Percentiles rank a stretch among this genome's conserved stretches.
phyloP scores from a whole-genome alignment of 371 early-diverging fungal species.

The Apophysomyces variabilis region DNA sequence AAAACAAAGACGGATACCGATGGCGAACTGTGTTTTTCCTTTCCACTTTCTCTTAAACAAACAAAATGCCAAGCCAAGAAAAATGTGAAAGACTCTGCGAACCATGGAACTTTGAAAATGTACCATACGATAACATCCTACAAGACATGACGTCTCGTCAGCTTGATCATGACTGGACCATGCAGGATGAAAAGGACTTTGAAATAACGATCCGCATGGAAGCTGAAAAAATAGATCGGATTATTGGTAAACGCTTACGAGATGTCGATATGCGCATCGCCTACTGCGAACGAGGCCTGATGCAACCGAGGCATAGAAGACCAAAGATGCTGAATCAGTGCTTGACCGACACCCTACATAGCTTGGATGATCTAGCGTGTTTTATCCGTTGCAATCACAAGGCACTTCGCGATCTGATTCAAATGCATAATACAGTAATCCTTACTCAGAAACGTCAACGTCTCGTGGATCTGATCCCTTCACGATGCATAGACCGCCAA shows the following conservation, averaged over 20 bases:
- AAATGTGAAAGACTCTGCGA: conserved; percentile 71
- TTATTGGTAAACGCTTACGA: conserved; percentile 71
- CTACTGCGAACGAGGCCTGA: conserved; percentile 63
- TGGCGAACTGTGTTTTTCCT: conserved; percentile 1
- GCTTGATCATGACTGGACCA: conserved; percentile 51
- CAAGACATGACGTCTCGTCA: conserved; percentile 66
- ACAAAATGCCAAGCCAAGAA: conserved; percentile 87
- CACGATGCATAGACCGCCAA: conserved; percentile 42
- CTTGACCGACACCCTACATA: conserved; percentile 78
- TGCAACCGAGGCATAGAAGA: conserved; percentile 30
- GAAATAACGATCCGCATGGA: conserved; percentile 82
- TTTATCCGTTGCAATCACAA: conserved; percentile 95
- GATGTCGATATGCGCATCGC: conserved; percentile 87
- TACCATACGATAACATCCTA: conserved; percentile 83
- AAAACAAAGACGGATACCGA: neutral
- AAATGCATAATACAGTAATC: conserved; percentile 79
- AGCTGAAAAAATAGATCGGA: conserved; percentile 77
- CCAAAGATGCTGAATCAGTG: conserved; percentile 38
- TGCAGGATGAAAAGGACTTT: conserved; percentile 83
- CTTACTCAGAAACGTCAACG: conserved; percentile 43
- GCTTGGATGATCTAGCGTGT: conserved; percentile 89
- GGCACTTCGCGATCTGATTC: conserved; percentile 92
- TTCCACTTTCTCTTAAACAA: conserved; percentile 16
- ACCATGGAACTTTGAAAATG: conserved; percentile 88
- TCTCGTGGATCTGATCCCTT: conserved; percentile 32